Base-by-base conservation (phyloP, 495 filamentous ascomycete genomes). In the Penicillium canescens region DNA sequence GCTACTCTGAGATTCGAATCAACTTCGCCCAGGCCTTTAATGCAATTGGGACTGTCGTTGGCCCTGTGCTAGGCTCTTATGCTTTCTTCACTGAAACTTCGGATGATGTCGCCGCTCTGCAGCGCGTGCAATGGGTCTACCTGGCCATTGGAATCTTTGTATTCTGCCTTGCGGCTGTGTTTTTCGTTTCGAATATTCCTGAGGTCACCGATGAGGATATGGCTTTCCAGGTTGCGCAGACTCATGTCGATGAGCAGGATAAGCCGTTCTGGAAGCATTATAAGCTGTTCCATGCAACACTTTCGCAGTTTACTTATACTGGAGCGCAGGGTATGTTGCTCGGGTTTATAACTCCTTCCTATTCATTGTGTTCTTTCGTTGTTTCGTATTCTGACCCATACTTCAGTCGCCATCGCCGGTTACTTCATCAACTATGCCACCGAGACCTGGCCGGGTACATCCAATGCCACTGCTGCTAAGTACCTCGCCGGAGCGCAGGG, bases 301-400 rank as follows among this genome's bases (percentile, higher is more conserved):
- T 86, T 34, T 79, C 86, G 12, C 88, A 92, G 61, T 91, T 87
- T 76, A 82, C 78, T n/a, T 91, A 91, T 62, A 81, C 86, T 16
- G 86, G 83, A 23, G 80, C 86, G 0, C 88, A 92, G 60, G 74
- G 79, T 68, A 46, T 33, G 55, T 54, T 33, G 38, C 9, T 56
- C n/a, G 6, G 8, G 8, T 31, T 18, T 18, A 18, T 18, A 18
- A 1, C 18, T 18, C 18, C 18, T 18, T 18, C 18, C 28, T 31
- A 31, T 31, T 7, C 28, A 9, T 50, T 7, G 14, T 41, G 55
- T 13, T 38, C 34, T 2, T 54, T 44, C 13, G 12, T 21, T 43
- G 21, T 11, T 44, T 35, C 34, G 18, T 21, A 13, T 24, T 21
- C 39, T 43, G 18, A 50, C 28, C 9, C 6, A 60, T 35, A 12